A percentile compares a stretch with the other conserved stretches of the same genome.
Conservation (phyloP, 805 yeast species). For the Yarrowia sp. region DNA sequence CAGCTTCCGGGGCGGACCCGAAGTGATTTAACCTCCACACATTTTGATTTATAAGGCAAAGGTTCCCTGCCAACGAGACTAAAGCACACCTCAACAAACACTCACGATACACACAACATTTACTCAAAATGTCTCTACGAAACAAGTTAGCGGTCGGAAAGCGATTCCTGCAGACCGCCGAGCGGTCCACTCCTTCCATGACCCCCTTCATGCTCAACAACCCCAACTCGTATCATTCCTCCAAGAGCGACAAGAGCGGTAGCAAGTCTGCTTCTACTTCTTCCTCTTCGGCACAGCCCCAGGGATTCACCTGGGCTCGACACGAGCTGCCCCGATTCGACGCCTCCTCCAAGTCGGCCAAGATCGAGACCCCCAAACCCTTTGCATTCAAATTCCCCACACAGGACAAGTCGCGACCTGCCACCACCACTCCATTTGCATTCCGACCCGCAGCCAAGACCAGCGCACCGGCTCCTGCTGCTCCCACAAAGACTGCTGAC, state of each 20-base stretch:
- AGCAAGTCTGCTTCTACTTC: not conserved
- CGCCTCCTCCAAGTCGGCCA: not conserved
- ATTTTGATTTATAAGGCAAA: conserved; percentile 17
- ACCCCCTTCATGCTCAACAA: conserved; percentile 23
- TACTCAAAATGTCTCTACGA: conserved; percentile 7
- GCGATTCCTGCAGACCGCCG: conserved; percentile 25
- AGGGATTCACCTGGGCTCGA: conserved; percentile 14
- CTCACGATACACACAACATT: not conserved
- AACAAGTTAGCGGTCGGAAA: not conserved
- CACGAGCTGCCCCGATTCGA: conserved; percentile 22
- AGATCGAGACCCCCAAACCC: conserved; percentile 8
- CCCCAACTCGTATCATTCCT: conserved; percentile 14
- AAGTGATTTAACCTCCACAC: conserved; percentile 18
- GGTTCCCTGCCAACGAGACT: not conserved
- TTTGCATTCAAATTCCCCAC: conserved; percentile 25
- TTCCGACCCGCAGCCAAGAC: conserved; percentile 12
- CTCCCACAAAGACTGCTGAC: not conserved
- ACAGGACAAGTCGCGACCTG: conserved; percentile 16
- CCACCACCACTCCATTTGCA: conserved; percentile 20
- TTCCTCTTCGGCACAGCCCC: not conserved
- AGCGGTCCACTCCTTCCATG: conserved; percentile 22
- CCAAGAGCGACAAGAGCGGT: not conserved
- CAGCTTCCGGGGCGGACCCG: conserved; percentile 17
- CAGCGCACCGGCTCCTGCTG: not conserved
- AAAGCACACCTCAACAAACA: not conserved